Conservation (phyloP, 331 rosid species). For the Quercus phellos region DNA sequence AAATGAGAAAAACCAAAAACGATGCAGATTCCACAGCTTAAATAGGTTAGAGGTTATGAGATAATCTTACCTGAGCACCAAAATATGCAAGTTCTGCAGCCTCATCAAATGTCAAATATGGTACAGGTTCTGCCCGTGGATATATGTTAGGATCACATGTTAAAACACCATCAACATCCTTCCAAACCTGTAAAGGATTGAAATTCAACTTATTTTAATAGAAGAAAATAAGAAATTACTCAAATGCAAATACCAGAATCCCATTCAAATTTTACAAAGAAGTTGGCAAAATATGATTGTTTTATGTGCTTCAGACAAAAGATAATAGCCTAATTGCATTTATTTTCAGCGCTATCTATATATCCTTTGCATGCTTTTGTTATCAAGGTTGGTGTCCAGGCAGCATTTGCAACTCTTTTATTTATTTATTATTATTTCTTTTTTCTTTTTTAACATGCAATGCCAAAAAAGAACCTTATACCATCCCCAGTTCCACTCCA, state of each 20-base stretch:
- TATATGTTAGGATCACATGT: slow-evolving; percentile 87
- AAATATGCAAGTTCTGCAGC: slow-evolving; percentile 98
- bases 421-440: not conserved
- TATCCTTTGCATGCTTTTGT: not conserved
- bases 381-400: not conserved
- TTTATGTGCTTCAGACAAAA: too few relatives aligned
- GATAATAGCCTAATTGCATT: not conserved
- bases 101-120: slow-evolving; percentile 89
- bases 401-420: not conserved
- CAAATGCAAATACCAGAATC: slow-evolving; percentile 7
- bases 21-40: not conserved
- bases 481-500: not conserved
- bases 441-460: not conserved
- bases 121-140: slow-evolving; percentile 70
- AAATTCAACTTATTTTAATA: slow-evolving; percentile 2
- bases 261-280: slow-evolving; percentile 7
- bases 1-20: not conserved
- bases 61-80: slow-evolving; percentile 87
- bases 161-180: slow-evolving; percentile 96
- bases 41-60: not conserved
- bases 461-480: not conserved
- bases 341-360: not conserved
- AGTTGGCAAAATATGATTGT: not conserved
- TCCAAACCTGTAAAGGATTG: slow-evolving; percentile 79
- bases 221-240: not conserved